Conservation (phyloP, 2,329 filamentous ascomycete species). For the Xylariales sp. region DNA sequence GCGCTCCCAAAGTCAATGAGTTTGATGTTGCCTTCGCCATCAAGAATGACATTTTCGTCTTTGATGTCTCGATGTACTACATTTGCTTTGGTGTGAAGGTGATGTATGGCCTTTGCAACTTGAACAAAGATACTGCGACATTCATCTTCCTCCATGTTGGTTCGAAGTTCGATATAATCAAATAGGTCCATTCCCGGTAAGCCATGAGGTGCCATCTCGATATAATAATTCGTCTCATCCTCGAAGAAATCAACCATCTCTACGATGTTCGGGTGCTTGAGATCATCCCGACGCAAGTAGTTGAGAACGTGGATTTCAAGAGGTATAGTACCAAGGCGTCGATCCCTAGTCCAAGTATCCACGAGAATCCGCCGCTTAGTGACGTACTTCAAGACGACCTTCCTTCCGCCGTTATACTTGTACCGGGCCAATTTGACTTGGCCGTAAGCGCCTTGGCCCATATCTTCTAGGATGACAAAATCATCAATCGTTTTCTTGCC, state of each 20-base stretch:
- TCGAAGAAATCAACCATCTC: conserved; percentile 73
- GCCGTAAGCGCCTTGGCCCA: conserved; percentile 97
- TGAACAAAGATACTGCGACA: conserved; percentile 94
- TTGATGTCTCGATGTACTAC: conserved; percentile 99
- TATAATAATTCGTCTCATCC: conserved; percentile 92
- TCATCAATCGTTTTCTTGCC: conserved; percentile 83
- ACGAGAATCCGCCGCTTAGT: conserved; percentile 95
- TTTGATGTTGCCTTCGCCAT: conserved; percentile 93
- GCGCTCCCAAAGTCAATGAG: conserved; percentile 97
- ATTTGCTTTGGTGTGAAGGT: conserved; percentile 83
- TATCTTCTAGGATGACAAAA: conserved; percentile 91
- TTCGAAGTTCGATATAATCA: conserved; percentile 94
- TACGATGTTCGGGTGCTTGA: conserved; percentile 65
- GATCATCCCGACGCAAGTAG: conserved; percentile 73
- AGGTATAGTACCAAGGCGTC: conserved; percentile 87
- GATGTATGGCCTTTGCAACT: conserved; percentile 83
- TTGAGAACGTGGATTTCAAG: conserved; percentile 96
- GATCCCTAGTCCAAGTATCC: conserved; percentile 96
- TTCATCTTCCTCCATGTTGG: conserved; percentile 94
- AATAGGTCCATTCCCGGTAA: conserved; percentile 97
- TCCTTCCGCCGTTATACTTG: conserved; percentile 69
- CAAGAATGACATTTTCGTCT: conserved; percentile 94
- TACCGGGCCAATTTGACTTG: conserved; percentile 93
- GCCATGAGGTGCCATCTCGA: conserved; percentile 95
- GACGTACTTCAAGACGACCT: conserved; percentile 95